Conservation (phyloP, 495 filamentous ascomycete species). For the Lasiosphaeria miniovina region DNA sequence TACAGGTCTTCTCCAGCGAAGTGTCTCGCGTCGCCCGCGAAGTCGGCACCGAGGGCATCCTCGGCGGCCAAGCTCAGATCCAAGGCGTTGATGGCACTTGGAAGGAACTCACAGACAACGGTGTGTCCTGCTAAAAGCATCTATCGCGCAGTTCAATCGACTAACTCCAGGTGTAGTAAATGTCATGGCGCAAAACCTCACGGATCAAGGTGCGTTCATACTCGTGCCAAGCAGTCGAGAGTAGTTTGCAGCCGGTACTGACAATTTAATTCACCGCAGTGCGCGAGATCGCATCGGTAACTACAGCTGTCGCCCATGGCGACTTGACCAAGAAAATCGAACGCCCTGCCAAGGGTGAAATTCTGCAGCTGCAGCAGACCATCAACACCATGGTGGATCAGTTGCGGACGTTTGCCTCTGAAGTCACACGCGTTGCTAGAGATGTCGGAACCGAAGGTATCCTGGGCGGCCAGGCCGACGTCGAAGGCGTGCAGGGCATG, state of each 20-base stretch:
- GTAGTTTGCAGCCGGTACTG: conserved; percentile 10
- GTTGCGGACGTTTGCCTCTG: conserved; percentile 91
- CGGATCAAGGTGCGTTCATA: conserved; percentile 49
- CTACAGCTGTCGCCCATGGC: conserved; percentile 93
- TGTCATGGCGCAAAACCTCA: conserved; percentile 83
- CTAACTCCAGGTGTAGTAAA: conserved; percentile 62
- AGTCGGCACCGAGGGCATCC: conserved; percentile 93
- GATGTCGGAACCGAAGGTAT: conserved; percentile 98
- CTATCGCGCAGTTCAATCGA: neutral
- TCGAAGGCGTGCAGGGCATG: conserved; percentile 76
- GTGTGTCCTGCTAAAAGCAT: conserved; percentile 39
- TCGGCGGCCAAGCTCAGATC: conserved; percentile 95
- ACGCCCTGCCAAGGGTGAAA: conserved; percentile 90
- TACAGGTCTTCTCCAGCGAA: conserved; percentile 95
- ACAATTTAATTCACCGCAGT: conserved; percentile 44
- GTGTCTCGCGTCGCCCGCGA: conserved; percentile 95
- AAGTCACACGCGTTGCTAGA: conserved; percentile 93
- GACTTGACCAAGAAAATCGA: conserved; percentile 96
- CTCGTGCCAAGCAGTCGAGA: neutral
- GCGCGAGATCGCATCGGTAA: conserved; percentile 95
- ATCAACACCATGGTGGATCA: conserved; percentile 99
- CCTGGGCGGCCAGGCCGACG: conserved; percentile 92
- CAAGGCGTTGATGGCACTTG: conserved; percentile 95
- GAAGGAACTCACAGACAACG: conserved; percentile 96
- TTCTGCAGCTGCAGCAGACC: conserved; percentile 91